Conservation (phyloP, 2,329 filamentous ascomycete genomes). For the Pseudopyrenochaeta lycopersici region DNA sequence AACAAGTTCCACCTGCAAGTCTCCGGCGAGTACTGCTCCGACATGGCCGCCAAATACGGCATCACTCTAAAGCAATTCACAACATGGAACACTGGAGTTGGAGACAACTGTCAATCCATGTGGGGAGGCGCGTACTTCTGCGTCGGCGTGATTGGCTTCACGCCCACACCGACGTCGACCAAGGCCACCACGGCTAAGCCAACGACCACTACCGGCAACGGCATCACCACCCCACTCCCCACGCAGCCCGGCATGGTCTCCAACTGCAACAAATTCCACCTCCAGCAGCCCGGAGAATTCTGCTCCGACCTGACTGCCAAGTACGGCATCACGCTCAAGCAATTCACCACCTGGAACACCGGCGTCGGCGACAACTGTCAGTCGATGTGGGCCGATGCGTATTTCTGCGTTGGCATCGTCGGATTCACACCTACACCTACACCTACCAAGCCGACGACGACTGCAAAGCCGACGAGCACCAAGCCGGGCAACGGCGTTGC, state of each 20-base stretch:
- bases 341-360: constrained; percentile 2
- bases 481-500: constrained; percentile 10
- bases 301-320: not conserved
- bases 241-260: not conserved
- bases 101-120: too few relatives aligned
- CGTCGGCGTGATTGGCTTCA: too few relatives aligned
- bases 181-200: too few relatives aligned
- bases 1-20: too few relatives aligned
- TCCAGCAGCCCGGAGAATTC: not conserved
- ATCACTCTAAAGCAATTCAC: too few relatives aligned
- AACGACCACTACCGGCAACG: too few relatives aligned
- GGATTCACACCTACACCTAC: constrained; percentile 8
- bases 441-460: constrained; percentile 5
- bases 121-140: not conserved
- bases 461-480: not conserved
- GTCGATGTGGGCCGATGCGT: constrained; percentile 13
- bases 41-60: too few relatives aligned
- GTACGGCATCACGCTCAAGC: constrained; percentile 1
- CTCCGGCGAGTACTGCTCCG: too few relatives aligned
- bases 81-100: too few relatives aligned
- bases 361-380: constrained; percentile 2
- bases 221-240: too few relatives aligned
- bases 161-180: too few relatives aligned
- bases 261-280: not conserved
- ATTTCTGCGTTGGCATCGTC: constrained; percentile 16